phyloP scores from a whole-genome alignment of 75 land plant species.

The Cupressus sempervirens region DNA sequence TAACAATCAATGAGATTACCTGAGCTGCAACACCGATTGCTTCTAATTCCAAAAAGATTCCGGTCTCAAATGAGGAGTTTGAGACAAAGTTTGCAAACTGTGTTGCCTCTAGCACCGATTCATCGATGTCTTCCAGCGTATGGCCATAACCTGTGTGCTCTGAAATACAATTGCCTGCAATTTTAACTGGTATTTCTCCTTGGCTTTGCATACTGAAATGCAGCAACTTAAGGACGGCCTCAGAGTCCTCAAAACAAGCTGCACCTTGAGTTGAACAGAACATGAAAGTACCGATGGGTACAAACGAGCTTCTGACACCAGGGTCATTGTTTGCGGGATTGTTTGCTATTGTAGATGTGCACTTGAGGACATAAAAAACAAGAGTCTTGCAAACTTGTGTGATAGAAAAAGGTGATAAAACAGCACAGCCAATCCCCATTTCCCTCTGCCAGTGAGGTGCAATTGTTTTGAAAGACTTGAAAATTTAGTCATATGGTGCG shows the following conservation, averaged over 20 bases:
- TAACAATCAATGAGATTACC: neutral
- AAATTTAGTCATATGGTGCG: conserved; percentile 35
- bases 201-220: neutral
- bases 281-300: conserved; percentile 53
- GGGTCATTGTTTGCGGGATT: conserved; percentile 8
- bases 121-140: neutral
- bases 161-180: neutral
- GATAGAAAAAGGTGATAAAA: neutral
- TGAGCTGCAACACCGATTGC: conserved; percentile 1
- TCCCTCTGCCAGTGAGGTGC: conserved; percentile 22
- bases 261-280: conserved; percentile 33
- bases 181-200: neutral
- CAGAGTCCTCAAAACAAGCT: conserved; percentile 30
- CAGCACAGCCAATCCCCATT: neutral
- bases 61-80: neutral
- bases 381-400: neutral
- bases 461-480: conserved; percentile 22
- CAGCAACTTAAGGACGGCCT: conserved; percentile 54
- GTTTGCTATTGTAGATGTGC: neutral
- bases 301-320: conserved; percentile 38
- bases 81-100: neutral
- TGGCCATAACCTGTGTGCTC: neutral
- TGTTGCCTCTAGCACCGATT: neutral
- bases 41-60: neutral
- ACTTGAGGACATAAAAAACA: neutral